phyloP scores from a whole-genome alignment of 1,139 yeast genomes.

The Sporopachydermia cereana region DNA sequence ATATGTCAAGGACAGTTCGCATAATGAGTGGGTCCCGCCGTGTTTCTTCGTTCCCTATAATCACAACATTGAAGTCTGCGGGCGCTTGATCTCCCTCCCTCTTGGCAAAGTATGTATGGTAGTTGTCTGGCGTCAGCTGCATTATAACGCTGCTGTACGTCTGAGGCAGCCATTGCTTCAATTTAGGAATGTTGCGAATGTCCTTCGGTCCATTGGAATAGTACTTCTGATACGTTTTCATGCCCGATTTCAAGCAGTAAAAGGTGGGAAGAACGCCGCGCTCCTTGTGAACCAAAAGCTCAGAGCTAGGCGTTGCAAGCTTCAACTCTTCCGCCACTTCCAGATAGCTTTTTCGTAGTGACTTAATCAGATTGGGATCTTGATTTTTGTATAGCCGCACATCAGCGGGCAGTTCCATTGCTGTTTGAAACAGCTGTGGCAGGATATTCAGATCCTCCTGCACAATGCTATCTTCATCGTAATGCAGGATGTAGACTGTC shows the following conservation, averaged over 20 bases:
- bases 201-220: neutral
- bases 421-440: neutral
- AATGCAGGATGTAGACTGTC: neutral
- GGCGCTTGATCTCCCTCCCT: neutral
- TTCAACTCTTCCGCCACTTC: neutral
- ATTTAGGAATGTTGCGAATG: neutral
- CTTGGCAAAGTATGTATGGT: neutral
- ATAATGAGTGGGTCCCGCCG: neutral
- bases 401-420: constrained; percentile 1
- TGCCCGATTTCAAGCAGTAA: neutral
- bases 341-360: neutral
- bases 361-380: neutral
- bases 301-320: neutral
- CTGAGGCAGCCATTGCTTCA: neutral
- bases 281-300: neutral
- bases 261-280: constrained; percentile 1
- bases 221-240: neutral
- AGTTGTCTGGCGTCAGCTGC: neutral
- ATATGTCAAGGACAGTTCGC: neutral
- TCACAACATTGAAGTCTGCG: neutral
- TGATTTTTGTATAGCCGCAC: neutral
- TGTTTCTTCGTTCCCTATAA: neutral
- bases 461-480: neutral
- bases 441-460: neutral
- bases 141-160: neutral